Evolutionary conservation across 306 rosid species (phyloP), one percentile per base, ranked within the genome.

Genomic region (Cercis canadensis): DNA sequence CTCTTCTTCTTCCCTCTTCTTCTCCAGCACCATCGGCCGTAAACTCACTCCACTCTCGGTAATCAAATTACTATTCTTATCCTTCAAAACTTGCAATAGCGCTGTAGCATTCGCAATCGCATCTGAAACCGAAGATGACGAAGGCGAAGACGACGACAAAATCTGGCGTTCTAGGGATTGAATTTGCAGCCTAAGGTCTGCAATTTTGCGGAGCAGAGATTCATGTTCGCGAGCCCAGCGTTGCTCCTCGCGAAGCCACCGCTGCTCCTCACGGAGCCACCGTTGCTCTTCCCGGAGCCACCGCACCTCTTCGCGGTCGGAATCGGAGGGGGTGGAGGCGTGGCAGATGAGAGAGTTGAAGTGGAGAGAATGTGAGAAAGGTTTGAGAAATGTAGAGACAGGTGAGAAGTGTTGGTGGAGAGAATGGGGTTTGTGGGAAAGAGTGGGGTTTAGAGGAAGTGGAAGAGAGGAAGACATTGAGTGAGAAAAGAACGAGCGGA

Each of bases 211-310:
- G 69, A 94, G 90, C 7, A 90, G 96, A 0, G 78, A 72, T n/a
- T 87, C 88, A 61, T 90, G 89, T n/a, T 94, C 88, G 11, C 84
- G 79, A 17, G 43, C 55, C 97, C 94, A 93, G 2, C 96, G 88
- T 36, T 84, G 88, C 70, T 92, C 96, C 59, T 88, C 92, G 8
- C 92, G 92, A 55, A 89, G 84, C 98, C 98, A 92, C 0, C 96
- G 83, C 66, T 90, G 85, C 40, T 90, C 96, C 10, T 92, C 96
- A 0, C 96, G 92, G 1, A 90, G 82, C 98, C 98, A 93, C 0
- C 98, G 90, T 57, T 88, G 97, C 64, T 93, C 97, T 47, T 93
- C 97, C 4, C 96, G 92, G 41, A 89, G 88, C 98, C 98, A 89
- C 1, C 88, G 87, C 3, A 73, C 41, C 44, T 87, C 92, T 46